Percentiles rank a stretch among this genome's conserved stretches.
Conservation (phyloP, 805 yeast species). For the Candida ipomoeae region DNA sequence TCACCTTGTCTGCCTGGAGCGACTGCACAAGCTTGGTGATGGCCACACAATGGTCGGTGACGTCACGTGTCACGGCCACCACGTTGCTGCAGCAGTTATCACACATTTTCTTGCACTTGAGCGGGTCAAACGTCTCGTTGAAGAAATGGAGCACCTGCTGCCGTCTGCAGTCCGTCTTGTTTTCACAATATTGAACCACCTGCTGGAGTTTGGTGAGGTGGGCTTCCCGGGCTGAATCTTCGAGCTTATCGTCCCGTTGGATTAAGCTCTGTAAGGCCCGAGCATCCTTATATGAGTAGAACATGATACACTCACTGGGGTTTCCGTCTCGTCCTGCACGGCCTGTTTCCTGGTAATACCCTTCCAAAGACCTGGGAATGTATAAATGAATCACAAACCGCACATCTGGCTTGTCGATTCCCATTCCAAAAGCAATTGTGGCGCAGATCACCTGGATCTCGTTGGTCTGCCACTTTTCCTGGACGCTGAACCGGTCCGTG, state of each 20-base stretch:
- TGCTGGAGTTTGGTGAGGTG: slow-evolving; percentile 74
- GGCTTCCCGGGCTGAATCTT: slow-evolving; percentile 60
- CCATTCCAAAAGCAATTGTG: slow-evolving; percentile 98
- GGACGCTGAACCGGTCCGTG: slow-evolving; percentile 68
- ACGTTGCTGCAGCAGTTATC: slow-evolving; percentile 65
- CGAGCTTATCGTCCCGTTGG: slow-evolving; percentile 66
- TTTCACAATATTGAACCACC: slow-evolving; percentile 89
- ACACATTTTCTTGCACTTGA: slow-evolving; percentile 64
- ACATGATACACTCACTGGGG: slow-evolving; percentile 77
- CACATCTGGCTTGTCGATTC: slow-evolving; percentile 95
- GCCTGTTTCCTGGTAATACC: slow-evolving; percentile 97
- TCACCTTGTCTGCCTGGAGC: slow-evolving; percentile 58
- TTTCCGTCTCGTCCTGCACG: slow-evolving; percentile 97
- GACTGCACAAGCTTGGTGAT: slow-evolving; percentile 57
- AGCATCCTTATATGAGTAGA: slow-evolving; percentile 77
- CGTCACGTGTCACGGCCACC: slow-evolving; percentile 54
- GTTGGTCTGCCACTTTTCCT: slow-evolving; percentile 76
- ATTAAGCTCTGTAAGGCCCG: slow-evolving; percentile 72
- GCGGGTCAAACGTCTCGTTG: slow-evolving; percentile 71
- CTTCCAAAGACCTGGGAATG: slow-evolving; percentile 86
- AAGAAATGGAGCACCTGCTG: slow-evolving; percentile 86
- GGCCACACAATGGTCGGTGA: slow-evolving; percentile 58
- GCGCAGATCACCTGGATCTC: slow-evolving; percentile 82
- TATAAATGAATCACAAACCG: slow-evolving; percentile 86
- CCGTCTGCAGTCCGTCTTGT: slow-evolving; percentile 84